phyloP scores from a whole-genome alignment of 768 basidiomycete species.

The Wakefieldia striispora region DNA sequence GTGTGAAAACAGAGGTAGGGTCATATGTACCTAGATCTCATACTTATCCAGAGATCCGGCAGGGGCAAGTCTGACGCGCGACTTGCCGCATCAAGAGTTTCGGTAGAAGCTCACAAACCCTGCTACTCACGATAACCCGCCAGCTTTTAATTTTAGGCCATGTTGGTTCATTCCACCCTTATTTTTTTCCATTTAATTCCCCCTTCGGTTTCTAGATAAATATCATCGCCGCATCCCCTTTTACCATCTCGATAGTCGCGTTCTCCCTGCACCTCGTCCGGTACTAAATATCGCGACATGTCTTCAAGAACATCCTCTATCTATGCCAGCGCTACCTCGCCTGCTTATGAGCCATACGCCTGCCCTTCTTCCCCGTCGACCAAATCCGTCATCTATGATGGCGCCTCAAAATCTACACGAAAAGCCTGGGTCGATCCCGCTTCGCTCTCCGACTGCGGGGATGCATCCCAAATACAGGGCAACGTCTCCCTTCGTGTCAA shows the following conservation, averaged over 20 bases:
- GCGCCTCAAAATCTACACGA: conserved; percentile 19
- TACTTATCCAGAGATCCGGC: conserved; percentile 9
- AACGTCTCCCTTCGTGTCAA: conserved; percentile 64
- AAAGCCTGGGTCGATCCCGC: conserved; percentile 67
- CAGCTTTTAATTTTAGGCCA: conserved; percentile 28
- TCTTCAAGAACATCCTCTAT: conserved; percentile 26
- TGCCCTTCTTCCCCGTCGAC: conserved; percentile 18
- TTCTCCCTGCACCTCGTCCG: not conserved
- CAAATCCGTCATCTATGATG: conserved; percentile 28
- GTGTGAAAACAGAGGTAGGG: not conserved
- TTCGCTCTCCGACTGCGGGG: conserved; percentile 55
- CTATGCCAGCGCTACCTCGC: conserved; percentile 28
- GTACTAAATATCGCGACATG: conserved; percentile 12
- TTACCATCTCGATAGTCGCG: not conserved
- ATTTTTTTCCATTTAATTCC: conserved; percentile 13
- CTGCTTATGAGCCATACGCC: conserved; percentile 27
- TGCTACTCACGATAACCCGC: conserved; percentile 26
- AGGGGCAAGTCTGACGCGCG: conserved; percentile 6
- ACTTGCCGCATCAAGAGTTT: conserved; percentile 28
- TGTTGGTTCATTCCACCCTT: conserved; percentile 18
- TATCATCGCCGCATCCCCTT: conserved; percentile 21
- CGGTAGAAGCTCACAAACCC: conserved; percentile 10
- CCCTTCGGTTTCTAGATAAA: conserved; percentile 25
- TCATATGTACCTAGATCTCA: conserved; percentile 18
- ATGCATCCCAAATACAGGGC: conserved; percentile 56